These are phyloP conservation scores for Balakata baccata DNA, from an alignment of 345 rosid species.

Conservation along the genomic window DNA sequence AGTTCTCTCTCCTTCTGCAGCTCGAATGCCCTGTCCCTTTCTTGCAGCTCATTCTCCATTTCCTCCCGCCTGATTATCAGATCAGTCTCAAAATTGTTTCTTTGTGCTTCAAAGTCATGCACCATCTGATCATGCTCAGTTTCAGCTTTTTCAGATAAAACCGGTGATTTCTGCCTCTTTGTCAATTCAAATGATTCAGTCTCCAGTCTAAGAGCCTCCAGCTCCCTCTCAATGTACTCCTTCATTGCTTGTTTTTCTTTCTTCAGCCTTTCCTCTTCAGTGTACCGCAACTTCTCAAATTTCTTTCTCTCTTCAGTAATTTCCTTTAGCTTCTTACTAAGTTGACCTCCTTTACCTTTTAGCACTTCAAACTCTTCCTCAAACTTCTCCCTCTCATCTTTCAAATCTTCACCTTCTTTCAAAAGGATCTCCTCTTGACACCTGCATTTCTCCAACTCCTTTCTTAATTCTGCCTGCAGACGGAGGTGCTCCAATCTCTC, in stretches of 20 bases:
- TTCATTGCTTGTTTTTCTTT: slow-evolving; percentile 50
- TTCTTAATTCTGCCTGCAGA: slow-evolving; percentile 61
- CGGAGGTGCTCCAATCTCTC: slow-evolving; percentile 65
- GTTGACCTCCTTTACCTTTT: slow-evolving; percentile 61
- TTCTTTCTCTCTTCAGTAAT: slow-evolving; percentile 49
- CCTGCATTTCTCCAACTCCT: slow-evolving; percentile 54
- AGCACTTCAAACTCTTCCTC: slow-evolving; percentile 76
- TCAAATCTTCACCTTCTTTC: slow-evolving; percentile 63
- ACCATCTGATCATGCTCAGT: slow-evolving; percentile 50
- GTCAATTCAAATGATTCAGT: slow-evolving; percentile 64
- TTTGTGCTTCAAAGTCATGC: slow-evolving; percentile 56
- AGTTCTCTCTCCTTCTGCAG: slow-evolving; percentile 47
- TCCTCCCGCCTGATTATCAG: slow-evolving; percentile 43
- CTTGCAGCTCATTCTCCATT: slow-evolving; percentile 47
- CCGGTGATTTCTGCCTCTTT: slow-evolving; percentile 56
- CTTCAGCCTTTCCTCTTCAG: slow-evolving; percentile 53
- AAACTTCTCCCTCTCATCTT: slow-evolving; percentile 62
- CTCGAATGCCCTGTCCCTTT: slow-evolving; percentile 45
- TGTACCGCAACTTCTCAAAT: slow-evolving; percentile 36
- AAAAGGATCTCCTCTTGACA: slow-evolving; percentile 53
- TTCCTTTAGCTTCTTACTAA: slow-evolving; percentile 39
- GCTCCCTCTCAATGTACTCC: slow-evolving; percentile 45
- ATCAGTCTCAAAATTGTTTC: slow-evolving; percentile 43
- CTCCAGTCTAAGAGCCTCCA: slow-evolving; percentile 52
- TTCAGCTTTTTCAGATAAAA: slow-evolving; percentile 47